Evolutionary conservation across 371 early-diverging fungal genomes (phyloP), one percentile per base, ranked within the genome.

Genomic region (Thermomucor indicae-seudaticae): DNA sequence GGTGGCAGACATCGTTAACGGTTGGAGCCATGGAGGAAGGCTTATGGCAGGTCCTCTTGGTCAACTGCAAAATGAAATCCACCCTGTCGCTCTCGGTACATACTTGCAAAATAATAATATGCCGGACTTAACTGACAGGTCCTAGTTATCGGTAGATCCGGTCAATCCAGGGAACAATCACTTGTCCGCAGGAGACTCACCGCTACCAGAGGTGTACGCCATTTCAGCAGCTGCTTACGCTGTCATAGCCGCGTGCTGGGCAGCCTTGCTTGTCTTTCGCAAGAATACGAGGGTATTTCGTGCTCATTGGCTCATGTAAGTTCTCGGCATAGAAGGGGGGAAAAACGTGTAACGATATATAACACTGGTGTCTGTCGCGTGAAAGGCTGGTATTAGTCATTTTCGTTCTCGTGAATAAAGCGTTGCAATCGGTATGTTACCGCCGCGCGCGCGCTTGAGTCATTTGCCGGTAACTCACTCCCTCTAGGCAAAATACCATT

Each of bases 291-390:
- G 54, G 8, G 71, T 81, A 6, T 74, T 75, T 47, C 70, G 77
- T 53, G 76, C 79, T 3, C 79, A 81, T 62, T 70, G 72, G 56
- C 53, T 81, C 35, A 71, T 81, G 78, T 74, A 72, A 48, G 71
- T 30, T 8, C 7, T 3, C n/a, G 12, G 22, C 29, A 27, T n/a
- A 23, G 28, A 2, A n/a, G 0, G 5, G 4, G 16, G 20, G 38
- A 7, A 4, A 7, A 29, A 27, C 24, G 23, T 6, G 10, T 6
- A 28, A 37, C 19, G 2, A 40, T 6, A 10, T 20, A n/a, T 19
- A 5, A 0, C 8, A 49, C 20, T 16, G 16, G 30, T 12, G 16
- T 3, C n/a, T 46, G 4, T 17, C 4, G 8, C 25, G 31, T 49
- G 6, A 42, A 58, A 78, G 78, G 57, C 49, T 79, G 38, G 48